A percentile compares a stretch with the other conserved stretches of the same genome.
These are phyloP conservation scores for Gnomoniopsis sp. DNA, from an alignment of 2,329 filamentous ascomycete genomes.

Conservation along the genomic window DNA sequence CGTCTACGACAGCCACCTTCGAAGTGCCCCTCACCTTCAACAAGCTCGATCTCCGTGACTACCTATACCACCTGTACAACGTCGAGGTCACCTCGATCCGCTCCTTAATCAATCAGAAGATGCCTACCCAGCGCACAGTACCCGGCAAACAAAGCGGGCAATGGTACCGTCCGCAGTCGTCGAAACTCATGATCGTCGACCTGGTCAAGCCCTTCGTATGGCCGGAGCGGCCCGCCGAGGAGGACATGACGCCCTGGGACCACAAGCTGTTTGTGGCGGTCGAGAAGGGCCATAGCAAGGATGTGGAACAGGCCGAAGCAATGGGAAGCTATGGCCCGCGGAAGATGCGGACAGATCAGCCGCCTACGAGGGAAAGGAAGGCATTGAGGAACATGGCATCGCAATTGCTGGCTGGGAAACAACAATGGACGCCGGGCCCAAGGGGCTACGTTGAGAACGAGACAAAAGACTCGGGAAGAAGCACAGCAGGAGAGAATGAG, in stretches of 20 bases:
- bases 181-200: constrained; percentile 95
- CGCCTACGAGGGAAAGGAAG: constrained; percentile 35
- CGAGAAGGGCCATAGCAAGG: constrained; percentile 43
- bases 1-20: constrained; percentile 83
- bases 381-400: constrained; percentile 57
- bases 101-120: constrained; percentile 72
- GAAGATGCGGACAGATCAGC: constrained; percentile 29
- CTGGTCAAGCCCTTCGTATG: constrained; percentile 84
- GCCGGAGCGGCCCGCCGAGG: constrained; percentile 61
- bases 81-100: constrained; percentile 72
- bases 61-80: constrained; percentile 82
- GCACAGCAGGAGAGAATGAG: constrained; percentile 19
- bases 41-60: constrained; percentile 95
- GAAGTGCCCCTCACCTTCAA: constrained; percentile 86
- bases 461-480: background rate
- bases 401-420: constrained; percentile 56
- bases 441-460: constrained; percentile 41
- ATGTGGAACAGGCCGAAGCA: background rate
- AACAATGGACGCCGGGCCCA: constrained; percentile 55
- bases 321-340: constrained; percentile 2
- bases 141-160: constrained; percentile 42
- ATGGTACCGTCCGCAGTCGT: constrained; percentile 66
- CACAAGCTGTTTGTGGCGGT: constrained; percentile 54
- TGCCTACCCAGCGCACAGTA: constrained; percentile 51
- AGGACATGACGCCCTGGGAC: constrained; percentile 61